Conservation (phyloP, 768 basidiomycete species). For the Lentinula edodes region DNA sequence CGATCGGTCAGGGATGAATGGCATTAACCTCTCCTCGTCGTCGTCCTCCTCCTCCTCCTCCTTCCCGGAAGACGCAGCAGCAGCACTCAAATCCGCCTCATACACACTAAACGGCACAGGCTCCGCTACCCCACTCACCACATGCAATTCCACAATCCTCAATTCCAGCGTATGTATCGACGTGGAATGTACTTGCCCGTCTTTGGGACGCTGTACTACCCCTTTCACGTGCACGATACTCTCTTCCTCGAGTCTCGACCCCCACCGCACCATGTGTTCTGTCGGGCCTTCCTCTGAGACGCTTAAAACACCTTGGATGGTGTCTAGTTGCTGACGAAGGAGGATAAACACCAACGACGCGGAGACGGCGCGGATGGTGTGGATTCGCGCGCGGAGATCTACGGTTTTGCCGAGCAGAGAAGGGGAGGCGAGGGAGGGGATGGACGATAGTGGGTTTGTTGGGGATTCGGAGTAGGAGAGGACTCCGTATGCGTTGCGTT, state of each 20-base stretch:
- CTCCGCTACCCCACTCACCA: slow-evolving; percentile 29
- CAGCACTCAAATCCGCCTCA: slow-evolving; percentile 36
- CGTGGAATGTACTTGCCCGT: neutral
- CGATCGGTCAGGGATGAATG: slow-evolving; percentile 26
- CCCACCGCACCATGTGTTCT: slow-evolving; percentile 4
- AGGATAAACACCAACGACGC: too few species aligned
- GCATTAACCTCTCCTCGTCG: slow-evolving; percentile 2
- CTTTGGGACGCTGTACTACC: neutral
- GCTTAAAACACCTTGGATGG: slow-evolving; percentile 15
- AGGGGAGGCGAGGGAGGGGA: too few species aligned
- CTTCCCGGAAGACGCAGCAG: too few species aligned
- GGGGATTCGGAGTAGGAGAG: neutral
- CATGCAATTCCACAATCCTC: slow-evolving; percentile 39
- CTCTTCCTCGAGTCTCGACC: neutral
- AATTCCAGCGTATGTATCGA: neutral
- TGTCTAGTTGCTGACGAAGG: slow-evolving; percentile 12
- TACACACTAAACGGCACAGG: slow-evolving; percentile 16
- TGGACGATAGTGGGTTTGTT: neutral
- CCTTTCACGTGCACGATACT: neutral
- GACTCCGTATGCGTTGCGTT: neutral
- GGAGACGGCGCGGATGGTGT: slow-evolving; percentile 3
- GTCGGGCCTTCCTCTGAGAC: neutral
- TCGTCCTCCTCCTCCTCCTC: slow-evolving; percentile 4
- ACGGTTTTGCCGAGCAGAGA: neutral
- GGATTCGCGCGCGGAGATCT: neutral